phyloP scores from a whole-genome alignment of 257 asterid genomes.

The Salvia hispanica region DNA sequence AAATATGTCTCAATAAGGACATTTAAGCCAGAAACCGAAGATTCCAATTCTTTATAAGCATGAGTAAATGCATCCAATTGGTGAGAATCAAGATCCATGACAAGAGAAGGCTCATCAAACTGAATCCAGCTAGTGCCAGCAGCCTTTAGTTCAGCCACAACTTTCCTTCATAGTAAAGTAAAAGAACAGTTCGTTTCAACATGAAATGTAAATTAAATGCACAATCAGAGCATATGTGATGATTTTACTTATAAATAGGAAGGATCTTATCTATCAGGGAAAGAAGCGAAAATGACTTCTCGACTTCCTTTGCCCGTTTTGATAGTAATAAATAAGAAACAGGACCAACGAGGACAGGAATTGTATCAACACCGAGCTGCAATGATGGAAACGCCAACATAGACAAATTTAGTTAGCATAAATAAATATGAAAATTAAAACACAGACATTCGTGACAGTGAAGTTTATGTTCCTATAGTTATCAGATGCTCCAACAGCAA shows the following conservation, averaged over 20 bases:
- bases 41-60: slow-evolving; percentile 65
- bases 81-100: slow-evolving; percentile 67
- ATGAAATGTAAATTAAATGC: background rate
- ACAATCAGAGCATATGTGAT: slow-evolving; percentile 6
- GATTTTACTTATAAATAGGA: slow-evolving; percentile 71
- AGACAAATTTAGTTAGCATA: background rate
- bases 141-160: slow-evolving; percentile 67
- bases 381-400: slow-evolving; percentile 22
- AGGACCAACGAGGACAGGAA: slow-evolving; percentile 82
- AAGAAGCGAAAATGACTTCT: slow-evolving; percentile 58
- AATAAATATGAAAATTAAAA: background rate
- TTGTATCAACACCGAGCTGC: slow-evolving; percentile 75
- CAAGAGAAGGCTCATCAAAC: slow-evolving; percentile 82
- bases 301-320: slow-evolving; percentile 77
- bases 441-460: background rate
- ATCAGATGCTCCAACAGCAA: background rate
- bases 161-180: slow-evolving; percentile 56
- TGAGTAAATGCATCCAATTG: slow-evolving; percentile 59
- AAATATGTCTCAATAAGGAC: slow-evolving; percentile 78
- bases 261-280: slow-evolving; percentile 73
- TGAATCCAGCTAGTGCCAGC: slow-evolving; percentile 90
- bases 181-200: slow-evolving; percentile 5
- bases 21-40: slow-evolving; percentile 59
- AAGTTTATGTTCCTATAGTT: background rate
- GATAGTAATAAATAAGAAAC: slow-evolving; percentile 73